A percentile compares a stretch with the other conserved stretches of the same genome.
phyloP scores from a whole-genome alignment of 305 asterid genomes.

The Fraxinus platypoda region DNA sequence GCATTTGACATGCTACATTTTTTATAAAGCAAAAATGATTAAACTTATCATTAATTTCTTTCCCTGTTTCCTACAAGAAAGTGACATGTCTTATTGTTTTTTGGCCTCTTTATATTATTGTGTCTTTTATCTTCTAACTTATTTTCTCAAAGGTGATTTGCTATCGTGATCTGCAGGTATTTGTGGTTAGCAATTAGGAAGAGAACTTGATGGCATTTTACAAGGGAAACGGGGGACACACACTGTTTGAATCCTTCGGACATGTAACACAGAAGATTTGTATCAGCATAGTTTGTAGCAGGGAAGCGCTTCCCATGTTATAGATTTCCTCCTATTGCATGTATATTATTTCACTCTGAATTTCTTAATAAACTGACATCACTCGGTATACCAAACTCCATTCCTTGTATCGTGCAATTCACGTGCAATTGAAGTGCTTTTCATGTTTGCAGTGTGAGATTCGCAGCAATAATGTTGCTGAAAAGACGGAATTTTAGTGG shows the following conservation, averaged over 20 bases:
- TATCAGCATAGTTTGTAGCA: background rate
- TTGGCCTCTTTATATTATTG: background rate
- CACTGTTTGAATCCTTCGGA: background rate
- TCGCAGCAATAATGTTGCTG: background rate
- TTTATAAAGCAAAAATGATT: background rate
- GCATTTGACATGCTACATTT: background rate
- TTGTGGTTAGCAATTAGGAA: constrained; percentile 31
- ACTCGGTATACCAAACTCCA: background rate
- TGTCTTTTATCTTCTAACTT: background rate
- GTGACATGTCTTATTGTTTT: background rate
- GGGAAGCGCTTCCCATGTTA: background rate
- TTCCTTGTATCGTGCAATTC: background rate
- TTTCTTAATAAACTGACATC: background rate
- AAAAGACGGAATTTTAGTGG: background rate
- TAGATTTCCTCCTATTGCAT: background rate
- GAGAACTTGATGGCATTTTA: constrained; percentile 15
- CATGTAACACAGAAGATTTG: background rate
- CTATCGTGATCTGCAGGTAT: constrained; percentile 33
- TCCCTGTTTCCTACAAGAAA: background rate
- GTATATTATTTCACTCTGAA: background rate
- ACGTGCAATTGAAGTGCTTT: background rate
- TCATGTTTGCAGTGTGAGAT: background rate
- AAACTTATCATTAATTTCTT: background rate
- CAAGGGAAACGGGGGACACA: constrained; percentile 16
- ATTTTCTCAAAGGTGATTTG: constrained; percentile 18